Evolutionary conservation across 2,329 filamentous ascomycete species (phyloP), one percentile per base, ranked within the genome.

Genomic region (Cercospora sojina): DNA sequence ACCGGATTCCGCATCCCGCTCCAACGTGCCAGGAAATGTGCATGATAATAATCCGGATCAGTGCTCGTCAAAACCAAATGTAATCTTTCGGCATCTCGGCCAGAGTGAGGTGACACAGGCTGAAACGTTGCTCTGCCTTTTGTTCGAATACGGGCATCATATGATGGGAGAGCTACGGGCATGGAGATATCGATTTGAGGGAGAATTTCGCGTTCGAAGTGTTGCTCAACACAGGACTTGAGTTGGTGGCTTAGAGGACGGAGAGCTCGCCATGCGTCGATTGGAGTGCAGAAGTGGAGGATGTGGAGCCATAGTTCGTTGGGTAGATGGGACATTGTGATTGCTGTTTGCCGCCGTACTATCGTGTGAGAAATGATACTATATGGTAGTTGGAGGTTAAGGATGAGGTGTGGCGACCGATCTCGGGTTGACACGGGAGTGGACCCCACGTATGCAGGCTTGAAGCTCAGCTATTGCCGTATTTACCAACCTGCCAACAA

Each of bases 181-280:
- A 70, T 59, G 38, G 41, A 59, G 25, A 67, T 47, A 23, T 63
- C 57, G 7, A 68, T 25, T 2, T 62, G 27, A 5, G 62, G 64
- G 0, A 70, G 49, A 5, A 67, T 43, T 12, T 61, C 56, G 10
- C 58, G 58, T 12, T 65, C 56, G 51, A 70, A 67, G 57, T 65
- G 51, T 27, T 68, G 58, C n/a, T 70, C 68, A 5, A 70, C 64
- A 64, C 68, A 65, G 47, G 60, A 55, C 49, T 66, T 59, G 13
- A 67, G 59, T 58, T 68, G 68, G 10, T 20, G 49, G 51, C 23
- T 62, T 5, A 57, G 51, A 5, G 18, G 62, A 2, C 68, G 64
- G 1, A 68, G 59, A 16, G 53, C 57, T 4, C 53, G 59, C 66
- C 66, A 70, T 55, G 49, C 20, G 27, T 64, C 62, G 38, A 23